Percentiles rank a stretch among this genome's conserved stretches.
phyloP scores from a whole-genome alignment of 202 grass and related monocot species.

The Sporobolus alterniflorus region DNA sequence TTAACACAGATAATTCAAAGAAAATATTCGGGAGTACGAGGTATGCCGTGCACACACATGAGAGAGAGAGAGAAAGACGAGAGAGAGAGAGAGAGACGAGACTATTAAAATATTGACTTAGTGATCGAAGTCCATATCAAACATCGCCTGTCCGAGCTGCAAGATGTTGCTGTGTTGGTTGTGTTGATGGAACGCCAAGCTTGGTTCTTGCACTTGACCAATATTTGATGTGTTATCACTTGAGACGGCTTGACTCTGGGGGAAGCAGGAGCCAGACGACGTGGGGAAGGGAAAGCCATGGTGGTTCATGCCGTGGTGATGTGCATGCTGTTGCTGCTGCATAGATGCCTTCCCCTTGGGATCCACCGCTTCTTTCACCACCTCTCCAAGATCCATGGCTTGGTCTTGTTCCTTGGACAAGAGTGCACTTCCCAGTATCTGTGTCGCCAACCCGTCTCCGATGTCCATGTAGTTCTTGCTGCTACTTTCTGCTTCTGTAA shows the following conservation, averaged over 20 bases:
- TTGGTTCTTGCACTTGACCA: constrained; percentile 54
- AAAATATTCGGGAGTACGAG: constrained; percentile 18
- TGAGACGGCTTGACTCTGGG: constrained; percentile 50
- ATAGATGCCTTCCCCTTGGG: constrained; percentile 64
- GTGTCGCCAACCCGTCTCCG: constrained; percentile 46
- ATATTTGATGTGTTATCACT: constrained; percentile 72
- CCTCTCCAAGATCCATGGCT: constrained; percentile 53
- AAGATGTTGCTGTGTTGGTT: constrained; percentile 65
- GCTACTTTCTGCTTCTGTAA: constrained; percentile 67
- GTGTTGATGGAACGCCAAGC: constrained; percentile 52
- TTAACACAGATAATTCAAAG: constrained; percentile 41
- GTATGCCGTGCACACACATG: constrained; percentile 11
- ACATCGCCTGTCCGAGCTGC: constrained; percentile 69
- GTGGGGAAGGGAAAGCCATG: constrained; percentile 54
- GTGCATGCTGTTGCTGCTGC: constrained; percentile 41
- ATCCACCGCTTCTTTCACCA: constrained; percentile 62
- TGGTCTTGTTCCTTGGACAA: constrained; percentile 56
- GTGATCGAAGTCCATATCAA: constrained; percentile 67
- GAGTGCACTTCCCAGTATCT: constrained; percentile 45
- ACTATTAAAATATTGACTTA: constrained; percentile 46
- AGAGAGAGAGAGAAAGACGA: constrained; percentile 7
- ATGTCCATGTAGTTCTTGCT: constrained; percentile 45
- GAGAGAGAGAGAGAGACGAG: background rate
- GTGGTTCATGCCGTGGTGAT: constrained; percentile 49
- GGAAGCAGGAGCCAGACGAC: constrained; percentile 55